Conservation (phyloP, 2,329 filamentous ascomycete genomes). For the Bimuria novae-zelandiae region DNA sequence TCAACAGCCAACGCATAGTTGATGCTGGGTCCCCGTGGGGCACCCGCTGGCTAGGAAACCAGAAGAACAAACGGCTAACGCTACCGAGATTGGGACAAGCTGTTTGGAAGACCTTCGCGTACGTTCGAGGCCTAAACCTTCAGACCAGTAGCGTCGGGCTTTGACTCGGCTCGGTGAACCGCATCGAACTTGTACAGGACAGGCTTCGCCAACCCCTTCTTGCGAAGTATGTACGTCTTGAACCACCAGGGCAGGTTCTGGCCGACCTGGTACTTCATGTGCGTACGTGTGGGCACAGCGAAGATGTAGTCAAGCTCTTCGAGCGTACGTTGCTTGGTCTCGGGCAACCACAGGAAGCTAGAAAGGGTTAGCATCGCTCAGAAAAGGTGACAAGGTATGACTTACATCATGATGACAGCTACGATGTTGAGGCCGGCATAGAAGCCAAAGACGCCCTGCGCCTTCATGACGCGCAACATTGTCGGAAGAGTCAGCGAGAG, state of each 20-base stretch:
- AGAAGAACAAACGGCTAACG: no score
- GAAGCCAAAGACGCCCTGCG: constrained; percentile 64
- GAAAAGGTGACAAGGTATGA: neutral
- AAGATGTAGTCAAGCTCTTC: constrained; percentile 59
- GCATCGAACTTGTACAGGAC: constrained; percentile 47
- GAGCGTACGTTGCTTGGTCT: constrained; percentile 55
- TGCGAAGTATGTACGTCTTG: constrained; percentile 49
- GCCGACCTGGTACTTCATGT: constrained; percentile 42
- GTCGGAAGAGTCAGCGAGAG: constrained; percentile 67
- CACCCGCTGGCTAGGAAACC: no score
- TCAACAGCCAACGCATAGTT: neutral
- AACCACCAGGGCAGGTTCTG: constrained; percentile 52
- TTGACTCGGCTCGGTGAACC: constrained; percentile 8
- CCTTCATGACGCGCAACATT: constrained; percentile 57
- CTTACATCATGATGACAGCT: constrained; percentile 63
- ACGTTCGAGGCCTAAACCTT: neutral
- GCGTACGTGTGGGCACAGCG: constrained; percentile 49
- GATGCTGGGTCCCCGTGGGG: no score
- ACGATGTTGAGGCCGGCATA: constrained; percentile 65
- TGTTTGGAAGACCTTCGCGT: neutral
- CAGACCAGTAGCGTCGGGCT: neutral
- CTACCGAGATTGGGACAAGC: neutral
- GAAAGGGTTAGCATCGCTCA: constrained; percentile 8
- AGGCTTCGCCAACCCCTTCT: constrained; percentile 42
- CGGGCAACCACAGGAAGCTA: constrained; percentile 59